Base-by-base conservation (phyloP, 2,329 filamentous ascomycete species). In the Ilyonectria sp. region DNA sequence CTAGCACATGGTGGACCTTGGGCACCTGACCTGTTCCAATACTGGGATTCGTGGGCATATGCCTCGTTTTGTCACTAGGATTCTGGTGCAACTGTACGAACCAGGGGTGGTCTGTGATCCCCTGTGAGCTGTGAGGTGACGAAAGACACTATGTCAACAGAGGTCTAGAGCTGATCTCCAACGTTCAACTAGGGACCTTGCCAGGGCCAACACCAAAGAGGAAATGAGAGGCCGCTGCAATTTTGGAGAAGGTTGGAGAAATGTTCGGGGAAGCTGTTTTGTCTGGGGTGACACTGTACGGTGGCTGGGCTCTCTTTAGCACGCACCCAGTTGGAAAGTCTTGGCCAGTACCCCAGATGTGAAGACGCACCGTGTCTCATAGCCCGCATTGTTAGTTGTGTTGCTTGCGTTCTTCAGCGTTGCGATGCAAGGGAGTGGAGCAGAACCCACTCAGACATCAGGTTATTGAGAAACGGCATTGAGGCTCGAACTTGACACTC, bases 11-110 rank as follows among this genome's bases (percentile, higher is more conserved):
- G 73, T 76, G 74, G 74, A 73, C 71, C 74, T 33, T 29, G 31
- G 52, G 69, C 74, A 75, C 74, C 72, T 76, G 74, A 76, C 74
- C 72, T 69, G 60, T 55, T 63, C 49, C 62, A 23, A 68, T 60
- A 65, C 72, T 69, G 54, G 71, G 64, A 63, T 75, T 56, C 64
- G 67, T 70, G 72, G 74, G 68, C 67, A 67, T 74, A 74, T 75
- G 63, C 60, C 72, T 73, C 63, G 61, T 75, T 72, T 68, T 63
- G 70, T 69, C 60, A 52, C 61, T 56, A 59, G 54, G 58, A 73
- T 71, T 53, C n/a, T 53, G 43, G 37, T 67, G 65, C 55, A 55
- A 49, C 47, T 40, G 53, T 44, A 46, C 53, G 58, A 33, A 61
- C 67, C 50, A 35, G 60, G 50, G 55, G 60, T 63, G 61, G 49